Conservation (phyloP, 73 alveolate genomes). For the Tetrahymena malaccensis region DNA sequence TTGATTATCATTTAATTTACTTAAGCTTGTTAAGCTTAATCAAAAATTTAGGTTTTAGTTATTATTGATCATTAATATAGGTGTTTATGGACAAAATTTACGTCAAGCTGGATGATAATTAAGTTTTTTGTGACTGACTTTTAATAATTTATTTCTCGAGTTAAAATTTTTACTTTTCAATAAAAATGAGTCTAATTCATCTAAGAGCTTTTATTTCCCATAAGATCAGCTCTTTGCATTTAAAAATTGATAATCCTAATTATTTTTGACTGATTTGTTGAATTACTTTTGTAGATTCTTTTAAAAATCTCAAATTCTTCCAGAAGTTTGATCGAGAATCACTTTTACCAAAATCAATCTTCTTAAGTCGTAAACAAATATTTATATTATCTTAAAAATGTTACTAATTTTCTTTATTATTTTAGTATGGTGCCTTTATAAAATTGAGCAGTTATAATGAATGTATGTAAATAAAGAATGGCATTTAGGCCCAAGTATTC, state of each 20-base stretch:
- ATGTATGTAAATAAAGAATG: too few relatives aligned
- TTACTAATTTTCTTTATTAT: not conserved
- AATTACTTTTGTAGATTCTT: not conserved
- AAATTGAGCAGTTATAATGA: too few relatives aligned
- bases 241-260: not conserved
- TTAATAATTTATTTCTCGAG: not conserved
- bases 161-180: too few relatives aligned
- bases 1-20: too few relatives aligned
- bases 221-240: too few relatives aligned
- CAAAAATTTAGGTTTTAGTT: not conserved
- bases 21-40: not conserved
- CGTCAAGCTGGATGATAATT: not conserved
- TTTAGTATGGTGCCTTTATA: too few relatives aligned
- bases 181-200: not conserved
- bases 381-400: not conserved
- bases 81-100: not conserved
- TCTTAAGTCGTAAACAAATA: not conserved
- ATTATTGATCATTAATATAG: not conserved
- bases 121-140: not conserved
- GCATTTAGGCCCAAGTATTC: too few relatives aligned
- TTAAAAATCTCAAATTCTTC: not conserved
- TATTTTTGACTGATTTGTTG: not conserved
- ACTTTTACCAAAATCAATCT: not conserved
- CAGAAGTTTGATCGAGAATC: not conserved
- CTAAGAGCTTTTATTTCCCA: too few relatives aligned